A percentile compares a stretch with the other conserved stretches of the same genome.
Evolutionary conservation across 139 green algal species (phyloP).

Genomic region (Haematococcus lacustris): DNA sequence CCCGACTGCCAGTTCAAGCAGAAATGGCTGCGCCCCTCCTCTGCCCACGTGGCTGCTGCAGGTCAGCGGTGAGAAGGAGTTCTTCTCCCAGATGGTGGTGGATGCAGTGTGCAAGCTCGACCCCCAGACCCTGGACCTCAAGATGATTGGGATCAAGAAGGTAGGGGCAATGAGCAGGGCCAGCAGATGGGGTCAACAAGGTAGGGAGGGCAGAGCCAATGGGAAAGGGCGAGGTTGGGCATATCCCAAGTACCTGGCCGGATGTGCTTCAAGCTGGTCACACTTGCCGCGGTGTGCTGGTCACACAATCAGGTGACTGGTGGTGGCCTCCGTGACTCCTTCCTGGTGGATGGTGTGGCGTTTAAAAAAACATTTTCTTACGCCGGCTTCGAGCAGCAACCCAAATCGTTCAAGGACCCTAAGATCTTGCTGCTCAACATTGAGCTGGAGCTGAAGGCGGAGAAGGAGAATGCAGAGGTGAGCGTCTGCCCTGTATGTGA

Average conservation of each 20-base stretch:
- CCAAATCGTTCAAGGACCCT: conserved; percentile 72
- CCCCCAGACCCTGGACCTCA: conserved; percentile 69
- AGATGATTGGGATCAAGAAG: conserved; percentile 95
- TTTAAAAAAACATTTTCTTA: conserved; percentile 99
- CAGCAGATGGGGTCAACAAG: not conserved
- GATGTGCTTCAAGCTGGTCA: not conserved
- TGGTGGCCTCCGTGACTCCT: conserved; percentile 88
- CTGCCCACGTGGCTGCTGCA: no score
- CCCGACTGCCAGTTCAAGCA: no score
- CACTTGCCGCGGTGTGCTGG: conserved; percentile 7
- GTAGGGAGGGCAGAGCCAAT: not conserved
- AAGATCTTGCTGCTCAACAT: conserved; percentile 98
- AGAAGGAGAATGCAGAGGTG: conserved; percentile 97
- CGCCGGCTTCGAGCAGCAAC: conserved; percentile 99
- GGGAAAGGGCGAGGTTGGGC: not conserved
- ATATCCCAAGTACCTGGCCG: no score
- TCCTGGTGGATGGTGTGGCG: conserved; percentile 95
- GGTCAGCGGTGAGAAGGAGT: conserved; percentile 91
- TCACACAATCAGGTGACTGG: no score
- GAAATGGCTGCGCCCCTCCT: no score
- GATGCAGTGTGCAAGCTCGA: conserved; percentile 86
- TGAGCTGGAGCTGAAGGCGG: conserved; percentile 96
- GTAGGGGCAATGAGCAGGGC: no score
- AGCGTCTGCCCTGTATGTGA: not conserved
- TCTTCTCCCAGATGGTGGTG: conserved; percentile 96